Evolutionary conservation across 108 stramenopile species (phyloP).

Genomic region (Nitzschia putrida): DNA sequence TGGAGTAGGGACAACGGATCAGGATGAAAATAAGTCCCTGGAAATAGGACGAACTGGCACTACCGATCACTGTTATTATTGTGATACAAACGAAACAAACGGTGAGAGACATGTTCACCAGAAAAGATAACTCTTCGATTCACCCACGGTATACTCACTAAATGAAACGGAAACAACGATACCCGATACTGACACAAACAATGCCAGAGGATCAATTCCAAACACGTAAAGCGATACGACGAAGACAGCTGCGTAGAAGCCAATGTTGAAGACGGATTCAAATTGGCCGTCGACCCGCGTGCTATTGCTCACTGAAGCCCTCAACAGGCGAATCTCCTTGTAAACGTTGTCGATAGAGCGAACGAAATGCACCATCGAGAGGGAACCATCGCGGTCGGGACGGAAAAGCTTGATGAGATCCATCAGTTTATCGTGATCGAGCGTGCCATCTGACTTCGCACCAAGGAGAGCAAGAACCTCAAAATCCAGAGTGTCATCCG

Average conservation of each 20-base stretch:
- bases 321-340: constrained; percentile 62
- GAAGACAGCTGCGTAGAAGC: constrained; percentile 50
- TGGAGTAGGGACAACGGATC: constrained; percentile 61
- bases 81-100: too few species aligned
- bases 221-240: constrained; percentile 18
- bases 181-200: constrained; percentile 39
- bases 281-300: constrained; percentile 56
- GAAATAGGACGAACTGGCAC: background rate
- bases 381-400: constrained; percentile 49
- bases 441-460: constrained; percentile 31
- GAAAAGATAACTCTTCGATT: too few species aligned
- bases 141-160: too few species aligned
- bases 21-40: constrained; percentile 64
- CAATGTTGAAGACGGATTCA: constrained; percentile 53
- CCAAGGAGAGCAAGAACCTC: constrained; percentile 54
- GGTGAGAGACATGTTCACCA: too few species aligned
- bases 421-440: constrained; percentile 53
- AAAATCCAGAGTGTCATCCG: constrained; percentile 45
- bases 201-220: constrained; percentile 38
- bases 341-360: constrained; percentile 57
- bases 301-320: constrained; percentile 64
- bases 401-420: constrained; percentile 54
- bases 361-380: constrained; percentile 66
- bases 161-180: constrained; percentile 50
- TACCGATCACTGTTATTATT: too few species aligned